Evolutionary conservation across 257 asterid genomes (phyloP), one percentile per base, ranked within the genome.

Genomic region (Nyctanthes arbortristis): DNA sequence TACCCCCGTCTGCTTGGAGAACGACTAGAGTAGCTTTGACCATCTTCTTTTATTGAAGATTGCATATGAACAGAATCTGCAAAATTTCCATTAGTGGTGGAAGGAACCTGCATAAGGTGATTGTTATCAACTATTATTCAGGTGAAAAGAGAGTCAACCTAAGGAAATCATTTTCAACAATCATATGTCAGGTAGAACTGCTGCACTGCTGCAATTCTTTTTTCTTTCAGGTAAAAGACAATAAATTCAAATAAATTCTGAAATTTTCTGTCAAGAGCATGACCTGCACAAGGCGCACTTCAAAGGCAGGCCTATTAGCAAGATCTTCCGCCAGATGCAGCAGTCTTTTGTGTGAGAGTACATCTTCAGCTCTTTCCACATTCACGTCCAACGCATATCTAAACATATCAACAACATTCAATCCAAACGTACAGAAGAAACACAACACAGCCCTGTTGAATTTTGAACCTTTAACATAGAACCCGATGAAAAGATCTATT

Each of bases 311-410:
- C 68, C 80, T 67, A 60, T 70, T 80, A 40, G 37, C 75, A 29
- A 85, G 84, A 65, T 80, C 85, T 73, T 70, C 78, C 18, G 88
- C 88, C 28, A 72, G 70, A 55, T 66, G 71, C 49, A 83, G 68
- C 28, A 83, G 47, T 61, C 80, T 71, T 77, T 78, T 83, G 45
- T 83, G 88, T 45, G 75, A 77, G 31, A 83, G 77, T 64, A 83
- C 88, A 78, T 83, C 85, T 65, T 83, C 88, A 31, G 88, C 88
- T 55, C 88, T 78, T 47, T 83, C 88, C 79, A 83, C 85, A 70
- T 80, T 80, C 68, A 83, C 88, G 80, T 83, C 88, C 80, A 77
- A 73, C 18, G 83, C 83, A 65, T 83, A 83, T 60, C 88, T 83
- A 62, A 69, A 70, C 7, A 43, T 32, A 10, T 52, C 27, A 35